Percentiles rank a stretch among this genome's conserved stretches.
Conservation (phyloP, 2,329 filamentous ascomycete genomes). For the Bisporella sp. region DNA sequence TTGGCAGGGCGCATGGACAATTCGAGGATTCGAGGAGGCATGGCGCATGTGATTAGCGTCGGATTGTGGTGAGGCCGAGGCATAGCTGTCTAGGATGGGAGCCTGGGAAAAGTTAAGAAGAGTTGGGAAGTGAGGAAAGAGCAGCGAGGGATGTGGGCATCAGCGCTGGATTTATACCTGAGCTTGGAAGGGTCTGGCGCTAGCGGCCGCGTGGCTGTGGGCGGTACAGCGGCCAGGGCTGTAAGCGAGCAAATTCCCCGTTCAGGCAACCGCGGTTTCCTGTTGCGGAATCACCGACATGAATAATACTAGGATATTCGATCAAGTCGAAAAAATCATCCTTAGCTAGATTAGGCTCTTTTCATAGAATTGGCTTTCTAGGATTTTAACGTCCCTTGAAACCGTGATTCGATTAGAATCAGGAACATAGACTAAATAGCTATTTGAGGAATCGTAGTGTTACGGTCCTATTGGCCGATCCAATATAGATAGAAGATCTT, state of each 20-base stretch:
- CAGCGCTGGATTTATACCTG: conserved; percentile 1
- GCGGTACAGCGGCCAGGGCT: not conserved
- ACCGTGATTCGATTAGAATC: too few species aligned
- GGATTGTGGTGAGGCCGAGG: not conserved
- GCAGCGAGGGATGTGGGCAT: not conserved
- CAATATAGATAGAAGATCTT: too few species aligned
- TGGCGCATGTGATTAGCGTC: not conserved
- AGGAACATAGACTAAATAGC: too few species aligned
- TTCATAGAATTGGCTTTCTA: too few species aligned
- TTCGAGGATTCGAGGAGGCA: not conserved
- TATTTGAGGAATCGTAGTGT: too few species aligned
- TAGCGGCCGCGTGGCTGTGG: not conserved
- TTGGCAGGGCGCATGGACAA: not conserved
- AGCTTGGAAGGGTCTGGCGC: not conserved
- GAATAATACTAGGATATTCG: conserved; percentile 3
- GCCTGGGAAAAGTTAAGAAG: not conserved
- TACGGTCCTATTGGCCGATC: too few species aligned
- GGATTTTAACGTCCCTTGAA: too few species aligned
- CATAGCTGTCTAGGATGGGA: not conserved
- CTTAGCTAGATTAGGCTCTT: too few species aligned
- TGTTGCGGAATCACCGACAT: conserved; percentile 2
- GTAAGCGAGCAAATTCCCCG: conserved; percentile 1
- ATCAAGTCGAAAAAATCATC: too few species aligned
- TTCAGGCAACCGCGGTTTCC: conserved; percentile 3
- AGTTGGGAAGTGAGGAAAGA: not conserved